Percentiles rank a stretch among this genome's conserved stretches.
Evolutionary conservation across 306 rosid species (phyloP).

Genomic region (Quercus wislizeni): DNA sequence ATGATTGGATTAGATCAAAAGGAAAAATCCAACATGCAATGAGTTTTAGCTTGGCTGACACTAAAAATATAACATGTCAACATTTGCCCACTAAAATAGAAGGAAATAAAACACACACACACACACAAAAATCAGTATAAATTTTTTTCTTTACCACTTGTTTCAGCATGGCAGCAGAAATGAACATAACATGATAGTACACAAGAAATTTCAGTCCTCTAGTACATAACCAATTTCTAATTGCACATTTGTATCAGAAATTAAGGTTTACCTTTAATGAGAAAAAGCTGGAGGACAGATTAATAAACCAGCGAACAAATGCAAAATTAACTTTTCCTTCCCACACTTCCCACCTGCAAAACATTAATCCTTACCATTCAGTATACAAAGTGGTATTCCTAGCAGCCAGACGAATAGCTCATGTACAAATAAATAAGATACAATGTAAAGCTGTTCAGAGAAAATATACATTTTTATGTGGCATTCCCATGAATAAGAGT

Average conservation of each 20-base stretch:
- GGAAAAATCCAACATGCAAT: conserved; percentile 14
- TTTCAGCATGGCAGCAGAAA: not conserved
- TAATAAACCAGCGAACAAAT: conserved; percentile 41
- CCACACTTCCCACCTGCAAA: conserved; percentile 77
- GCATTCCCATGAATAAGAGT: not conserved
- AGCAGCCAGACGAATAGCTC: conserved; percentile 7
- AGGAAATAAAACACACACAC: not conserved
- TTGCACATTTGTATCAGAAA: conserved; percentile 8
- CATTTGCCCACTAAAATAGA: conserved; percentile 11
- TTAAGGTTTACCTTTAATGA: conserved; percentile 65
- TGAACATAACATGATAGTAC: not conserved
- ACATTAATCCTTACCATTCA: conserved; percentile 26
- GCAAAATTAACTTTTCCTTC: conserved; percentile 40
- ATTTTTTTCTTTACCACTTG: conserved; percentile 8
- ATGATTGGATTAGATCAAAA: conserved; percentile 22
- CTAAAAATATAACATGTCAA: conserved; percentile 19
- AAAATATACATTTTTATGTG: not conserved
- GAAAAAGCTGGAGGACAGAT: conserved; percentile 46
- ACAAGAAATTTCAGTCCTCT: not conserved
- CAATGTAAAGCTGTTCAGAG: conserved; percentile 20
- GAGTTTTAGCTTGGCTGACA: no score
- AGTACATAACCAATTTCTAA: not conserved
- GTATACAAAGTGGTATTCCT: not conserved
- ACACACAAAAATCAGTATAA: not conserved
- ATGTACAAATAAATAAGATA: conserved; percentile 16